phyloP scores from a whole-genome alignment of 2,329 filamentous ascomycete species.

The Fusarium xyrophilum region DNA sequence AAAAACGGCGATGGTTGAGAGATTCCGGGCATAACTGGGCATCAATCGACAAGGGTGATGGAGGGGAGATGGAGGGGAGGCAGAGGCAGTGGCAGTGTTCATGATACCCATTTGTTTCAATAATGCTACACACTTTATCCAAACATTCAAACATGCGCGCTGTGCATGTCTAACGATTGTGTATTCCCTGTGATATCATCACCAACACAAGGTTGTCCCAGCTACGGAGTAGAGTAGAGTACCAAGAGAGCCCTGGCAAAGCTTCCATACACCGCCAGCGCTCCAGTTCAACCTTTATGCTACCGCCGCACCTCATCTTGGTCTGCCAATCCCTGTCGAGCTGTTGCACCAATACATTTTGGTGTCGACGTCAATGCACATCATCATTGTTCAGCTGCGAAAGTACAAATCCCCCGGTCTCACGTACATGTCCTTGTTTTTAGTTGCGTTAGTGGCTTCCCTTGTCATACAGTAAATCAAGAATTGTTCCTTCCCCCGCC shows the following conservation, averaged over 20 bases:
- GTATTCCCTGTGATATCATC: conserved; percentile 5
- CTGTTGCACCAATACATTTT: conserved; percentile 10
- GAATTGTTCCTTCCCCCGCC: conserved; percentile 8
- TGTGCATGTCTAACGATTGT: not conserved
- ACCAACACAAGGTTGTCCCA: not conserved
- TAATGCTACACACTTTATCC: not conserved
- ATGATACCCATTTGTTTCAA: conserved; percentile 7
- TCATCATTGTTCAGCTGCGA: conserved; percentile 29
- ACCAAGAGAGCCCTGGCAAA: not conserved
- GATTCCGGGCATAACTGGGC: not conserved
- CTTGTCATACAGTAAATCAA: conserved; percentile 14
- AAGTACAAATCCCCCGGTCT: not conserved
- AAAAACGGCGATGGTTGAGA: not conserved
- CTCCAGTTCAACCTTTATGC: not conserved
- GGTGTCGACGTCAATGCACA: conserved; percentile 32
- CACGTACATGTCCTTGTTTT: conserved; percentile 2
- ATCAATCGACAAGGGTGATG: not conserved
- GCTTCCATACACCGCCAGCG: no score
- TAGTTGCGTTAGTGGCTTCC: conserved; percentile 32
- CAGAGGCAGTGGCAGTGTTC: not conserved
- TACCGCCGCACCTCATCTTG: conserved; percentile 29
- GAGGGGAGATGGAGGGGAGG: not conserved
- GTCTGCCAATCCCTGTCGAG: not conserved
- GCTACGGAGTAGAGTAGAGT: not conserved
- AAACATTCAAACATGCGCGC: no score